Evolutionary conservation across 2,329 filamentous ascomycete genomes (phyloP), one percentile per base, ranked within the genome.

Genomic region (Hypoxylon sp.): DNA sequence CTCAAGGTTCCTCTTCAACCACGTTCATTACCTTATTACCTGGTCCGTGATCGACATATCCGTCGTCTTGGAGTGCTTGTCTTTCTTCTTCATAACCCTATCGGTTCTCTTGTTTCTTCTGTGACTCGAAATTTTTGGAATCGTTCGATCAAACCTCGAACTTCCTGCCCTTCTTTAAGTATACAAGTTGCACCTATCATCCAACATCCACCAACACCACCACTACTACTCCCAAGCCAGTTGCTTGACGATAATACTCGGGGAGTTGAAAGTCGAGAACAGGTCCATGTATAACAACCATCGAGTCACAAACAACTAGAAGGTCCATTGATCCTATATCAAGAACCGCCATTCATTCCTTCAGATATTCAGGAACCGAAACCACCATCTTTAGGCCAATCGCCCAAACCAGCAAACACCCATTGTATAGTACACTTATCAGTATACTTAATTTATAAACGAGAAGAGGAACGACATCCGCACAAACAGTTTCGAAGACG

Each of bases 361-460:
- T 70, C 55, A 63, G 36, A 63, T 16, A 51, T 15, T 30, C 46
- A 29, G 59, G 64, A 69, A 68, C 63, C 66, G 64, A 67, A 59
- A 65, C 57, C 59, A 69, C 67, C 67, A 63, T 69, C 67, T 40
- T 68, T 69, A 66, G 67, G 67, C 67, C 66, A 63, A 63, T 55
- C 55, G 67, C 67, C 67, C 60, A 62, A 25, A n/a, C 51, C 30
- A 63, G 58, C 57, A 57, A 53, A 31, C 63, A 61, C 59, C 27
- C 57, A 62, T 54, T 69, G 64, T 67, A 68, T 62, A 67, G 55
- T 61, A 63, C 51, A 62, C 40, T 38, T 59, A 65, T 15, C 55
- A 63, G 49, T 60, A 64, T 63, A 68, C 61, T 62, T 68, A 68
- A 68, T 69, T 51, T 59, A 61, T 65, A 66, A 65, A 61, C 45